Evolutionary conservation across 2,329 filamentous ascomycete genomes (phyloP).

Genomic region (Fragosphaeria purpurea): DNA sequence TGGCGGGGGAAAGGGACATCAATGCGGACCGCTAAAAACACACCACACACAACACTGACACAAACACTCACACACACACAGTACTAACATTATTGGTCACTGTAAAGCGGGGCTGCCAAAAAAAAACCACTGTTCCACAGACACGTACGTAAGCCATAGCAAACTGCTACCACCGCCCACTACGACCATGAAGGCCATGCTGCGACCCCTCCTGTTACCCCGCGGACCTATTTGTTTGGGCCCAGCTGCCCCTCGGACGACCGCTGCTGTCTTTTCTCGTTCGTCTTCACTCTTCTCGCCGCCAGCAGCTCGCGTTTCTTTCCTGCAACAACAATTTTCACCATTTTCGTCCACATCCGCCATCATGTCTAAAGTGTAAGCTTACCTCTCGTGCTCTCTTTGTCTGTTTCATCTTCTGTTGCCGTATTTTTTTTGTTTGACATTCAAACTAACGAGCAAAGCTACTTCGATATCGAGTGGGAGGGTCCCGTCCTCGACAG

Average conservation of each 20-base stretch:
- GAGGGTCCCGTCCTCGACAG: conserved; percentile 60
- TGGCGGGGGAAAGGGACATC: no score
- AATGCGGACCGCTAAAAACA: no score
- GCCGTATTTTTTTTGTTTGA: not conserved
- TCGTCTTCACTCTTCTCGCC: conserved; percentile 20
- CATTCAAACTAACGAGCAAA: conserved; percentile 18
- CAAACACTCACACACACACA: no score
- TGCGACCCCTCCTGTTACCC: conserved; percentile 32
- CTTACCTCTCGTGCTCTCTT: conserved; percentile 6
- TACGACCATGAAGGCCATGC: conserved; percentile 15
- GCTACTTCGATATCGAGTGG: conserved; percentile 66
- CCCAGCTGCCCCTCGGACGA: conserved; percentile 23
- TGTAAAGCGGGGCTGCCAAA: no score
- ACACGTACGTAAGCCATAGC: no score
- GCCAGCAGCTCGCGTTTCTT: no score
- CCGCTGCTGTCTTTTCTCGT: conserved; percentile 21
- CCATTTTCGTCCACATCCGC: conserved; percentile 30
- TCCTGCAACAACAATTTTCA: conserved; percentile 9
- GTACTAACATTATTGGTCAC: no score
- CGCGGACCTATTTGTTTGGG: conserved; percentile 20
- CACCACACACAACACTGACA: no score
- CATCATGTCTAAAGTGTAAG: conserved; percentile 58
- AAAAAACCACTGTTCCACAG: no score
- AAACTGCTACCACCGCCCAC: no score
- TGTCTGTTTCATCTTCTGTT: conserved; percentile 1